Conservation (phyloP, 2,329 filamentous ascomycete species). For the Calonectria henricotiae region DNA sequence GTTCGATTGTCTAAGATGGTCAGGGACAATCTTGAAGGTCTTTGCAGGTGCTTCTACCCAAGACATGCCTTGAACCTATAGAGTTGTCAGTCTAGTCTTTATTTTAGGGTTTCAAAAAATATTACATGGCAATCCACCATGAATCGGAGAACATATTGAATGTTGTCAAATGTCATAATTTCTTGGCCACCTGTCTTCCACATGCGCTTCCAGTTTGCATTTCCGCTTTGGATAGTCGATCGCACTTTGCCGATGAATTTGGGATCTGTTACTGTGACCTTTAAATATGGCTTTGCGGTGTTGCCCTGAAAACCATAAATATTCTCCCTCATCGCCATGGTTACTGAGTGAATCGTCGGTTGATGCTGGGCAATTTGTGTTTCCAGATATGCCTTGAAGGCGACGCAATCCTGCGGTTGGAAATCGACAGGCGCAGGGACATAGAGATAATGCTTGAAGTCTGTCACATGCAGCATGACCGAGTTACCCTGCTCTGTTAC, state of each 20-base stretch:
- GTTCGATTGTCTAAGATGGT: conserved; percentile 83
- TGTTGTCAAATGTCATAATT: conserved; percentile 94
- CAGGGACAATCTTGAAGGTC: conserved; percentile 80
- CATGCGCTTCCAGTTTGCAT: conserved; percentile 91
- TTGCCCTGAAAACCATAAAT: conserved; percentile 97
- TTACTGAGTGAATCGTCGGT: conserved; percentile 83
- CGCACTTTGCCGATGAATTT: conserved; percentile 87
- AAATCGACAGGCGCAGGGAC: conserved; percentile 91
- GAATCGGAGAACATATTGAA: conserved; percentile 94
- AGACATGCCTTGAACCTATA: conserved; percentile 90
- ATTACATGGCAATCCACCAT: conserved; percentile 95
- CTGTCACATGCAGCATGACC: conserved; percentile 93
- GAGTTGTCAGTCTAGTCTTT: conserved; percentile 41
- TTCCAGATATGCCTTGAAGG: conserved; percentile 87
- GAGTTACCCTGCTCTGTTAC: conserved; percentile 90
- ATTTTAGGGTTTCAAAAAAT: neutral
- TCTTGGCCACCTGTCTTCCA: conserved; percentile 82
- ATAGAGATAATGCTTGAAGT: conserved; percentile 97
- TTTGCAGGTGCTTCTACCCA: conserved; percentile 91
- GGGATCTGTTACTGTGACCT: conserved; percentile 92
- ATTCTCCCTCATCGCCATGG: conserved; percentile 89
- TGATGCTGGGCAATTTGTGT: conserved; percentile 81
- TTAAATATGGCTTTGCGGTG: conserved; percentile 90
- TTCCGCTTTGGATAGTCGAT: conserved; percentile 80
- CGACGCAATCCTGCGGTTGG: conserved; percentile 81